These are phyloP conservation scores for Flaveria brownii DNA, from an alignment of 129 eudicot species.

Conservation along the genomic window DNA sequence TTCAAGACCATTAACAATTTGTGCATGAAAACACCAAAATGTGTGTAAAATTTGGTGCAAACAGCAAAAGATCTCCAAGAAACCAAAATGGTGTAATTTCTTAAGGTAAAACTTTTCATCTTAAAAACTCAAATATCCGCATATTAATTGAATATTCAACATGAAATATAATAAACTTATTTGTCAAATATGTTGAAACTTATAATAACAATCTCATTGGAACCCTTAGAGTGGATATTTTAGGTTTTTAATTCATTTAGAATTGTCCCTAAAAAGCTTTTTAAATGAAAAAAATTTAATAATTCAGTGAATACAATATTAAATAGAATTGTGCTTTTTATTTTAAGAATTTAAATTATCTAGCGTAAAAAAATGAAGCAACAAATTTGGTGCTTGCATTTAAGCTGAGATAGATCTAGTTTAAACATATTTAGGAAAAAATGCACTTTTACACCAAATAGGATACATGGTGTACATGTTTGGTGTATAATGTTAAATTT, in stretches of 20 bases:
- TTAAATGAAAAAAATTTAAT: neutral
- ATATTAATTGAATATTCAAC: neutral
- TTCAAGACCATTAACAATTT: neutral
- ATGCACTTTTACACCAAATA: neutral
- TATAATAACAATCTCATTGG: neutral
- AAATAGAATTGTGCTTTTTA: neutral
- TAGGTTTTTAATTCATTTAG: neutral
- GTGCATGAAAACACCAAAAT: neutral
- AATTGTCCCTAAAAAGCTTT: neutral
- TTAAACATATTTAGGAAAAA: neutral
- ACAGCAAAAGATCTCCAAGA: neutral
- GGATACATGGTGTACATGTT: neutral
- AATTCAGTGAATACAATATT: no score
- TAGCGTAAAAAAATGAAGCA: no score
- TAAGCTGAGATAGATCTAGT: neutral
- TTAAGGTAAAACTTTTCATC: constrained; percentile 1
- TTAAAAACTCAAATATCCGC: neutral
- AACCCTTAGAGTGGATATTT: neutral
- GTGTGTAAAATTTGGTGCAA: neutral
- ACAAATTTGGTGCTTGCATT: neutral
- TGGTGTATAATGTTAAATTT: neutral
- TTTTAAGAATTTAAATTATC: no score
- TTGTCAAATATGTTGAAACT: neutral
- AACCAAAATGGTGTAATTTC: neutral
- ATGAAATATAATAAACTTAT: neutral